Conservation (phyloP, 2,329 filamentous ascomycete species). For the Colletotrichum limetticola region DNA sequence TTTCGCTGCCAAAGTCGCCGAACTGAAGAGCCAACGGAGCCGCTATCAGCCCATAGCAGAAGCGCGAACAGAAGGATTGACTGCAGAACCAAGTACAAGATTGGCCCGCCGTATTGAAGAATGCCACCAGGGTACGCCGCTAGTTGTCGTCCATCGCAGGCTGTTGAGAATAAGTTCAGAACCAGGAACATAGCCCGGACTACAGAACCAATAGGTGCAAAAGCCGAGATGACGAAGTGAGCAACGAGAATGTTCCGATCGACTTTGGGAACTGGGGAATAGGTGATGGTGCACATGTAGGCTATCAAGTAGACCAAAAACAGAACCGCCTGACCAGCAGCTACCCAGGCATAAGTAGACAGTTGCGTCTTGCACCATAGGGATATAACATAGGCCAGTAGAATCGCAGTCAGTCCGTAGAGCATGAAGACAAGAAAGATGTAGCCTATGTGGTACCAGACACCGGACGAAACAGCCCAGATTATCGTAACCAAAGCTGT, state of each 20-base stretch:
- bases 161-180: slow-evolving; percentile 85
- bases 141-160: slow-evolving; percentile 74
- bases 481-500: slow-evolving; percentile 75
- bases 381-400: slow-evolving; percentile 84
- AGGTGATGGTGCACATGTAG: slow-evolving; percentile 71
- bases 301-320: slow-evolving; percentile 79
- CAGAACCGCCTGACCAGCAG: slow-evolving; percentile 77
- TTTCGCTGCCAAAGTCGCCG: slow-evolving; percentile 43
- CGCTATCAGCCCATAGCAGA: slow-evolving; percentile 84
- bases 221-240: slow-evolving; percentile 78
- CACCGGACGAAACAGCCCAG: slow-evolving; percentile 70
- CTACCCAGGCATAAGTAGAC: slow-evolving; percentile 85
- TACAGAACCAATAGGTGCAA: slow-evolving; percentile 83
- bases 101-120: slow-evolving; percentile 82
- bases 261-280: slow-evolving; percentile 74
- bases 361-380: slow-evolving; percentile 83
- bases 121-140: slow-evolving; percentile 77
- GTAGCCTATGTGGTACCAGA: slow-evolving; percentile 85
- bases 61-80: slow-evolving; percentile 75
- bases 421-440: slow-evolving; percentile 72
- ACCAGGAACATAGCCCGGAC: slow-evolving; percentile 79
- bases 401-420: slow-evolving; percentile 81
- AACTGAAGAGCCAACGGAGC: slow-evolving; percentile 68
- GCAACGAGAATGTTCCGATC: slow-evolving; percentile 75
- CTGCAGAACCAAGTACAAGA: slow-evolving; percentile 84